A percentile compares a stretch with the other conserved stretches of the same genome.
phyloP scores from a whole-genome alignment of 208 protist genomes.

The Borovskyia barvae region DNA sequence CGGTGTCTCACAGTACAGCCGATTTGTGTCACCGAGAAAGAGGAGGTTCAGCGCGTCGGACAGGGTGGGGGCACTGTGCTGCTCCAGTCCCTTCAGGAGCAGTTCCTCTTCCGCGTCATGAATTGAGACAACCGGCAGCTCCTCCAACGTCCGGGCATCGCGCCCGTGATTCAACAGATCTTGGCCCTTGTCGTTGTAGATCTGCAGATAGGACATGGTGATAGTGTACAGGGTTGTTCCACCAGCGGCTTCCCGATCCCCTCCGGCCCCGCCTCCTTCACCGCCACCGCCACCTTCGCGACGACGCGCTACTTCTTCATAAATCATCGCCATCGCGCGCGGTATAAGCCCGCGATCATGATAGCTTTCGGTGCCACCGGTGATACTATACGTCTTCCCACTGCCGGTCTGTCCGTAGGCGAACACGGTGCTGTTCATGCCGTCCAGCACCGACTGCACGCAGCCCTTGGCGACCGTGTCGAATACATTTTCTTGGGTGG shows the following conservation, averaged over 20 bases:
- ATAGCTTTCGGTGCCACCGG: conserved; percentile 86
- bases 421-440: conserved; percentile 89
- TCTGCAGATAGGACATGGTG: conserved; percentile 83
- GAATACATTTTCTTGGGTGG: conserved; percentile 83
- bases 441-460: conserved; percentile 71
- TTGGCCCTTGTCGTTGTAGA: conserved; percentile 91
- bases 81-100: conserved; percentile 57
- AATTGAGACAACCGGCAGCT: conserved; percentile 62
- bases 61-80: conserved; percentile 66
- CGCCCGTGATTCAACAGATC: conserved; percentile 84
- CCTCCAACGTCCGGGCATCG: conserved; percentile 85
- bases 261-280: neutral
- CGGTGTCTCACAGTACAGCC: conserved; percentile 84
- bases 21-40: conserved; percentile 87
- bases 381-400: conserved; percentile 91
- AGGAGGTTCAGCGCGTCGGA: conserved; percentile 78
- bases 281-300: conserved; percentile 21
- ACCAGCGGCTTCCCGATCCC: neutral
- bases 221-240: conserved; percentile 33
- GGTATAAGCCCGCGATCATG: conserved; percentile 87
- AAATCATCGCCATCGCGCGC: conserved; percentile 79
- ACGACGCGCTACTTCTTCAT: conserved; percentile 56
- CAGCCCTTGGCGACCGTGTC: conserved; percentile 82
- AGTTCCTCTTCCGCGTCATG: conserved; percentile 69
- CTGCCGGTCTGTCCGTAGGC: conserved; percentile 91